Conservation (phyloP, 805 yeast species). For the Lipomyces mesembrius region DNA sequence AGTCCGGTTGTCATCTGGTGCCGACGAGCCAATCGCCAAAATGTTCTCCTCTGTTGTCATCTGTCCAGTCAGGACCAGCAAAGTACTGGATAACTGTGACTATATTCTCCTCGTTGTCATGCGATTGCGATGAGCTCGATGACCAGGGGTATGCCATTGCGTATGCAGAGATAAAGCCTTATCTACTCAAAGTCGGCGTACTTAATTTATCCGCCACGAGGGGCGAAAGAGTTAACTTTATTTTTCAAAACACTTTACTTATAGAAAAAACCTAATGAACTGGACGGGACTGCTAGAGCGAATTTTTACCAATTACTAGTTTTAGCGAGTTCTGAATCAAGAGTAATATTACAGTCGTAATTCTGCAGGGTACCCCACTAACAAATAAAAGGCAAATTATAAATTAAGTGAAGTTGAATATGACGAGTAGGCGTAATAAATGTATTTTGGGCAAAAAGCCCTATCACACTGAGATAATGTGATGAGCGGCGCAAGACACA, state of each 20-base stretch:
- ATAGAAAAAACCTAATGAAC: background rate
- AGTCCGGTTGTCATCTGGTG: slow-evolving; percentile 2
- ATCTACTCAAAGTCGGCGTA: background rate
- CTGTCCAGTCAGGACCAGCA: background rate
- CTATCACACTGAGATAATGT: background rate
- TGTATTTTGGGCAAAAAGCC: no score
- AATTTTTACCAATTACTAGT: no score
- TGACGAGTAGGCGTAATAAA: no score
- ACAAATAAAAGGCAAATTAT: no score
- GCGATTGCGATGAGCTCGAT: no score
- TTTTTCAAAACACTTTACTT: background rate
- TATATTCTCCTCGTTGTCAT: no score
- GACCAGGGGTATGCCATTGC: background rate
- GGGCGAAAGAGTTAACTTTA: background rate
- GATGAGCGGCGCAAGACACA: background rate
- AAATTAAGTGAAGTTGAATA: no score
- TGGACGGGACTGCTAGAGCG: background rate
- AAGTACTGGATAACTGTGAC: background rate
- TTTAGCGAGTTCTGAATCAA: background rate
- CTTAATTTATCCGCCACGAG: background rate
- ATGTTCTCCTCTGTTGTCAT: slow-evolving; percentile 29
- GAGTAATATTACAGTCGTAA: background rate
- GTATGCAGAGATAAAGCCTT: background rate
- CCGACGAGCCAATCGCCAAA: slow-evolving; percentile 11
- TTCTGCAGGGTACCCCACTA: background rate